Evolutionary conservation across 305 asterid species (phyloP), one percentile per base, ranked within the genome.

Genomic region (Lippia alba): DNA sequence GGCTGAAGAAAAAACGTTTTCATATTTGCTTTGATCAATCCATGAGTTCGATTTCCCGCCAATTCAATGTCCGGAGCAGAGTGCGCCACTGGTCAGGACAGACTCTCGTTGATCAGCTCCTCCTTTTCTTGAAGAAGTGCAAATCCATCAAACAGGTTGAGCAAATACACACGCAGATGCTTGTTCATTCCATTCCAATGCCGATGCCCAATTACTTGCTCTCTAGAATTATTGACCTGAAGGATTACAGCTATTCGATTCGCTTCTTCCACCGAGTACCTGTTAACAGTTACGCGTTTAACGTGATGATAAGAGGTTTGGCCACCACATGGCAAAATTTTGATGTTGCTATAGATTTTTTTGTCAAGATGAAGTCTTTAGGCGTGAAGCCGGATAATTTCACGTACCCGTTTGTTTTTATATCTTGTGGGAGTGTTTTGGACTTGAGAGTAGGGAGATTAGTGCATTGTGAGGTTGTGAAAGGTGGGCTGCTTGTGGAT

Each of bases 351-450:
- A 51, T 89, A 4, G 73, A 87, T 46, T 74, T 64, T 71, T 86
- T 83, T 49, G 71, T 70, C 73, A 70, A 67, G 74, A 89, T 91
- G 97, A 91, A 78, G 59, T 61, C 57, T 56, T 61, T 75, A 11
- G 80, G 85, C 53, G 56, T 89, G 53, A 85, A 79, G 71, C 89
- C 97, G 0, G 93, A 87, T 59, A 89, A 89, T 74, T 91, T 83
- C 45, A 89, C 96, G n/a, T 89, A 83, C 82, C 97, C 96, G 0
- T 89, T 89, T 71, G 88, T 91, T 71, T 86, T 88, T 46, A 83
- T 86, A 8, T 78, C 96, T 3, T 91, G 93, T 72, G 90, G 91
- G 66, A 82, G 74, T 68, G 77, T 87, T 4, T 76, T 30, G 14
- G 86, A 80, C 17, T 10, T 70, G 49, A 12, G 63, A 20, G 74